phyloP scores from a whole-genome alignment of 2,329 filamentous ascomycete genomes.

The Cytospora piceae region DNA sequence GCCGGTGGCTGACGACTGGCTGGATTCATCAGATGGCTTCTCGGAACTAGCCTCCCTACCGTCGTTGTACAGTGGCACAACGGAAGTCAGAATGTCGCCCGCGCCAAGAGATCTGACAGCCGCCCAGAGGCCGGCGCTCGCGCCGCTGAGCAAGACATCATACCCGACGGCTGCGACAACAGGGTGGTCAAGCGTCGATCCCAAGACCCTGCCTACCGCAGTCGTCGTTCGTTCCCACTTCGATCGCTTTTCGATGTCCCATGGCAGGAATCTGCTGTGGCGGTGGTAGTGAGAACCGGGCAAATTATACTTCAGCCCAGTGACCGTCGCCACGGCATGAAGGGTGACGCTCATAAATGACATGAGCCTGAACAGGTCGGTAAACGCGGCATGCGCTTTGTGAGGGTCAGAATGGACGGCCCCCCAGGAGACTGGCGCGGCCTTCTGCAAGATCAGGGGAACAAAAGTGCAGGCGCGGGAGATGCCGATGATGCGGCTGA shows the following conservation, averaged over 20 bases:
- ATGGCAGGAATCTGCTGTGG: conserved; percentile 50
- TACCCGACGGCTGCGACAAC: conserved; percentile 59
- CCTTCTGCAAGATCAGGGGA: conserved; percentile 50
- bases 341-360: conserved; percentile 49
- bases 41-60: conserved; percentile 3
- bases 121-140: conserved; percentile 62
- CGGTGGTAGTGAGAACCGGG: conserved; percentile 53
- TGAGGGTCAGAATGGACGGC: conserved; percentile 46
- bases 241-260: conserved; percentile 49
- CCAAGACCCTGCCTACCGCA: conserved; percentile 50
- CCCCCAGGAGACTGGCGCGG: conserved; percentile 56
- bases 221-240: conserved; percentile 50
- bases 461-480: conserved; percentile 47
- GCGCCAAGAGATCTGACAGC: conserved; percentile 56
- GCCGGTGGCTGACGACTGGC: conserved; percentile 23
- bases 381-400: conserved; percentile 46
- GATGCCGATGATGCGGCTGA: conserved; percentile 41
- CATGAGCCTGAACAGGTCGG: conserved; percentile 51
- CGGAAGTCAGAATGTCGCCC: conserved; percentile 50
- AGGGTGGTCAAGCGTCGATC: conserved; percentile 59
- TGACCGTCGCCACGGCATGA: conserved; percentile 48
- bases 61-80: conserved; percentile 39
- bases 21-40: conserved; percentile 12
- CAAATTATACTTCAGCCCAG: conserved; percentile 50
- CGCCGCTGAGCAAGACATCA: conserved; percentile 60